Base-by-base conservation (phyloP, 1,284 basidiomycete species). In the Puccinia horiana region DNA sequence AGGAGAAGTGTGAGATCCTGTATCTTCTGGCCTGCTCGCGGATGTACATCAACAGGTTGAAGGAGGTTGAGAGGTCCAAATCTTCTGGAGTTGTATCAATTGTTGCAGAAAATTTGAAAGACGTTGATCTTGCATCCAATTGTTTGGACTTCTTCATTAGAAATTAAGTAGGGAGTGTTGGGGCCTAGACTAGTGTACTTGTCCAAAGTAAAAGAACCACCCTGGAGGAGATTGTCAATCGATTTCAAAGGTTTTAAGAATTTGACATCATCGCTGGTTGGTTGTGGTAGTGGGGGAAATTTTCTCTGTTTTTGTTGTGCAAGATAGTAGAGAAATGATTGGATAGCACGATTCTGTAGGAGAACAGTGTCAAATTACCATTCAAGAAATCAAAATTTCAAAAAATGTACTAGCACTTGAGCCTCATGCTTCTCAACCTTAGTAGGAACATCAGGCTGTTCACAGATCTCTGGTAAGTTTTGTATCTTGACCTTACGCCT, bases 291-390 rank as follows among this genome's bases (percentile, higher is more conserved):
- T 9, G 56, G 56, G 11, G 56, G 56, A 58, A 26, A 26, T 58
- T 58, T 58, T n/a, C 56, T 58, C 16, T 58, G 56, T 29, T 58
- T 58, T 58, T 58, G 56, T 32, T 58, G 56, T 32, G 56, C 56
- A 29, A 58, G 56, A 58, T 58, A 58, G 56, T 58, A 58, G 11
- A 58, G n/a, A 58, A 58, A 58, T 8, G 56, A 58, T 32, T 58
- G 56, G 26, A 58, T 58, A 58, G 56, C 56, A 8, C 56, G 56
- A 29, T 58, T 58, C 56, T 58, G 56, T 29, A 26, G 11, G 29
- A 16, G 2, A 29, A 58, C 26, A 29, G 29, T 58, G 56, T 58
- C 26, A 58, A 58, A 32, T 58, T 29, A 12, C 56, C 29, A 11
- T 58, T 12, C 56, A 26, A 29, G 56, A 11, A 29, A 26, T 58